phyloP scores from a whole-genome alignment of 768 basidiomycete species.

The Lactarius indigo region DNA sequence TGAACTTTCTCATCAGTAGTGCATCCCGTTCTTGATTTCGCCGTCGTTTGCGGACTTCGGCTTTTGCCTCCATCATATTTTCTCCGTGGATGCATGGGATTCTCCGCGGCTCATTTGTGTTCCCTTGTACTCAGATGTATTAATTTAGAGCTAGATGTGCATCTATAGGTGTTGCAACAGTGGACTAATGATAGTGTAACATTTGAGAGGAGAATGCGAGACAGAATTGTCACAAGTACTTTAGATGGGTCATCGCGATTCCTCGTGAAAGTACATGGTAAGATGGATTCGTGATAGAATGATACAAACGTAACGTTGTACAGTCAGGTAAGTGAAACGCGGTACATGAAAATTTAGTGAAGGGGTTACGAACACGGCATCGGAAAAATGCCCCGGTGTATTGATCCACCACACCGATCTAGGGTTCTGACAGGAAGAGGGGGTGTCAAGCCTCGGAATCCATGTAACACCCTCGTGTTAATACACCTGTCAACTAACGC shows the following conservation, averaged over 20 bases:
- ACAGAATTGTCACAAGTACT: neutral
- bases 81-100: neutral
- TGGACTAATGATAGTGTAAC: neutral
- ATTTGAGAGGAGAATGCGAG: neutral
- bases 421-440: neutral
- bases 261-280: neutral
- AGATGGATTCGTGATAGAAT: neutral
- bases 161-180: too few relatives aligned
- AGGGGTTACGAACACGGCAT: neutral
- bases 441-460: neutral
- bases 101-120: neutral
- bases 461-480: neutral
- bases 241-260: neutral
- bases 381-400: neutral
- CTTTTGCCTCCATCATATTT: neutral
- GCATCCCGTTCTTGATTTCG: neutral
- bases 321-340: neutral
- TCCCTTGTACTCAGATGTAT: too few relatives aligned
- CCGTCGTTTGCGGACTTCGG: neutral
- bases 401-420: neutral
- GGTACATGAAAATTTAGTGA: neutral
- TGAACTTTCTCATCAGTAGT: neutral
- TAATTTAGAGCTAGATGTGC: too few relatives aligned
- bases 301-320: neutral
- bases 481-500: conserved; percentile 36